Evolutionary conservation across 2,329 filamentous ascomycete species (phyloP).

Genomic region (Colletotrichum nymphaeae): DNA sequence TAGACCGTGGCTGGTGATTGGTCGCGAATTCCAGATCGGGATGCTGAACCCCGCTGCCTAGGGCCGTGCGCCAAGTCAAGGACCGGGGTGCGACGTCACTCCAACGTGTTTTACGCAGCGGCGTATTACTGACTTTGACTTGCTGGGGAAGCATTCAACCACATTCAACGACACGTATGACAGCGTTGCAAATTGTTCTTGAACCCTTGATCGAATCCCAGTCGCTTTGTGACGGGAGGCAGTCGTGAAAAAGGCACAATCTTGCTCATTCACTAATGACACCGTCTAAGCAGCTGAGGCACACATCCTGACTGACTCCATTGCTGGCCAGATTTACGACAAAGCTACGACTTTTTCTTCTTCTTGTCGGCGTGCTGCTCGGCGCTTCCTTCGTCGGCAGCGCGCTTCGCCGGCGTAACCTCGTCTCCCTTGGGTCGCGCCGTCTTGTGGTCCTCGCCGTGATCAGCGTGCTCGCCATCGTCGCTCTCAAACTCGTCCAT

Average conservation of each 20-base stretch:
- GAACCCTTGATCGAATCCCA: no score
- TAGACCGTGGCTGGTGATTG: background rate
- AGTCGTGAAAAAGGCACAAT: no score
- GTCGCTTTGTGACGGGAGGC: background rate
- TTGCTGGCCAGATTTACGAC: no score
- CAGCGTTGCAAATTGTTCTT: no score
- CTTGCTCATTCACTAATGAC: no score
- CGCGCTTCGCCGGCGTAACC: constrained; percentile 33
- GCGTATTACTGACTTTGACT: constrained; percentile 17
- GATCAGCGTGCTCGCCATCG: constrained; percentile 47
- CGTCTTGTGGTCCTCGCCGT: constrained; percentile 39
- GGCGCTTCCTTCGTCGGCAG: constrained; percentile 32
- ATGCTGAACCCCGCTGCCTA: background rate
- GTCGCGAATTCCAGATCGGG: background rate
- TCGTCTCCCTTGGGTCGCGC: constrained; percentile 21
- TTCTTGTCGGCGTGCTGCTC: constrained; percentile 35
- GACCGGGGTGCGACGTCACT: background rate
- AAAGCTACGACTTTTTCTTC: constrained; percentile 13
- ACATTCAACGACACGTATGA: no score
- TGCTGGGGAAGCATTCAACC: no score
- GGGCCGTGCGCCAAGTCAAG: background rate
- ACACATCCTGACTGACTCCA: no score
- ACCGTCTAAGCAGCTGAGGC: no score
- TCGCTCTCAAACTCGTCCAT: constrained; percentile 50
- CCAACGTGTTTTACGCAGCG: constrained; percentile 24